phyloP scores from a whole-genome alignment of 106 monocot species.

The Platanthera guangdongensis region DNA sequence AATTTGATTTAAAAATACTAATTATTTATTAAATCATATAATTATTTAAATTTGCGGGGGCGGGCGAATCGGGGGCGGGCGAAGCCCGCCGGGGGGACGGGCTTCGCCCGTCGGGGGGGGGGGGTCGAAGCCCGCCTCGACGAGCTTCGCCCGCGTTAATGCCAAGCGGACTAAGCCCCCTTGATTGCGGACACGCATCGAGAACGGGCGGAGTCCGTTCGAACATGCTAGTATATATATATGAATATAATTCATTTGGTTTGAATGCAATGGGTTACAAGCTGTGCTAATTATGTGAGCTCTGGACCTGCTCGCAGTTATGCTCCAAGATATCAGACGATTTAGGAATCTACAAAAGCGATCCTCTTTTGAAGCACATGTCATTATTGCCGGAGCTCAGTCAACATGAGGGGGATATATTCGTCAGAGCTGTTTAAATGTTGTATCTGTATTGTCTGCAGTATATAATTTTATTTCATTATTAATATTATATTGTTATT shows the following conservation, averaged over 20 bases:
- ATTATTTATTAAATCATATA: too few species aligned
- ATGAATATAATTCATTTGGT: not conserved
- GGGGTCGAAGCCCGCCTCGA: too few species aligned
- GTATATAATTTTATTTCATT: not conserved
- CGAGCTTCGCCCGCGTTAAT: too few species aligned
- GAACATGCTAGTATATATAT: too few species aligned
- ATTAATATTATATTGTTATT: not conserved
- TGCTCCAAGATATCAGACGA: conserved; percentile 42
- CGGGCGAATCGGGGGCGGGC: too few species aligned
- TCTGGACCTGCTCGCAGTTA: conserved; percentile 31
- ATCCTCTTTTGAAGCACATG: conserved; percentile 18
- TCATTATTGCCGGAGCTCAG: conserved; percentile 15
- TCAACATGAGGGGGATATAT: conserved; percentile 5
- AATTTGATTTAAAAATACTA: too few species aligned
- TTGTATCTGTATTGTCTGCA: not conserved
- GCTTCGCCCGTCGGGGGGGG: too few species aligned
- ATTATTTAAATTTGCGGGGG: too few species aligned
- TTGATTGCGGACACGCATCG: too few species aligned
- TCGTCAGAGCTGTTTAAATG: conserved; percentile 14
- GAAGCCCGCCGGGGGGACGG: too few species aligned
- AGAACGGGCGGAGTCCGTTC: too few species aligned
- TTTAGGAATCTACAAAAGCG: conserved; percentile 30
- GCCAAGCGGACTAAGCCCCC: too few species aligned
- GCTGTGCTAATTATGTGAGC: not conserved
- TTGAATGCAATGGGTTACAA: not conserved